Conservation (phyloP, 2,329 filamentous ascomycete species). For the Paraconiothyrium sp. region DNA sequence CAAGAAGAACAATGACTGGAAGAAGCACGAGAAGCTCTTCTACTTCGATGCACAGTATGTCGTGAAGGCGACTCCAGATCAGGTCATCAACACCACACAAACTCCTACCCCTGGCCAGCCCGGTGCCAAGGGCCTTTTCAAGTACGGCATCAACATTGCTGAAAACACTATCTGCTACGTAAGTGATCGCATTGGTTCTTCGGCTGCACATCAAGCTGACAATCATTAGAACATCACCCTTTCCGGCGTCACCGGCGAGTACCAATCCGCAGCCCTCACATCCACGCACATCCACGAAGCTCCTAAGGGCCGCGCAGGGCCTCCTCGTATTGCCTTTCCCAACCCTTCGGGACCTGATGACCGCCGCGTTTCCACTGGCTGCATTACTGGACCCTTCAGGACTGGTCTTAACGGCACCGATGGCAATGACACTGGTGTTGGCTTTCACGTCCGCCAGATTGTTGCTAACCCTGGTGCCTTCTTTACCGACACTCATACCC, state of each 20-base stretch:
- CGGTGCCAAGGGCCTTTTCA: constrained; percentile 60
- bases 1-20: constrained; percentile 26
- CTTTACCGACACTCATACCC: not conserved
- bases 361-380: not conserved
- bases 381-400: not conserved
- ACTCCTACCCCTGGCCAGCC: constrained; percentile 53
- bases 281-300: constrained; percentile 67
- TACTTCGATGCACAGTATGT: constrained; percentile 62
- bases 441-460: not conserved
- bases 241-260: constrained; percentile 60
- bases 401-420: not conserved
- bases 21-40: constrained; percentile 38
- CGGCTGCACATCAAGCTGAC: constrained; percentile 43
- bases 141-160: constrained; percentile 62
- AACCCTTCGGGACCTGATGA: constrained; percentile 28
- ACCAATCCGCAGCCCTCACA: constrained; percentile 61
- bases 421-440: not conserved
- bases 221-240: constrained; percentile 60
- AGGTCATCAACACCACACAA: constrained; percentile 56
- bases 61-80: constrained; percentile 59
- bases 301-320: constrained; percentile 56
- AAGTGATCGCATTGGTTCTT: constrained; percentile 35
- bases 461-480: not conserved
- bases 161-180: constrained; percentile 56
- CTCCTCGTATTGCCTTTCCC: constrained; percentile 55